Conservation (phyloP, 306 rosid species). For the Styphnolobium japonicum region DNA sequence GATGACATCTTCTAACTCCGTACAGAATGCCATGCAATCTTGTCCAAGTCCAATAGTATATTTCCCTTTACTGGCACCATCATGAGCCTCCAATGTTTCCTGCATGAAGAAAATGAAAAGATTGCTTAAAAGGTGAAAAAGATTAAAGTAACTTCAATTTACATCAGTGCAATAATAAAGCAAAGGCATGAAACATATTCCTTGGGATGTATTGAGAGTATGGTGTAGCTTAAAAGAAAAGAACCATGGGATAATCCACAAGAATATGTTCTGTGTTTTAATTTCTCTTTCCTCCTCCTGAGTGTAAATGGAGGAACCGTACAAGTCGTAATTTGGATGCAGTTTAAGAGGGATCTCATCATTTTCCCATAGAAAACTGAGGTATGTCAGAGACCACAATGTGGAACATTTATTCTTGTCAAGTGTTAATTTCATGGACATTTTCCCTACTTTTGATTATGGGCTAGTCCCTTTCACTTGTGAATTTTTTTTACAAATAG, state of each 20-base stretch:
- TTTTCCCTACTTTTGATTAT: background rate
- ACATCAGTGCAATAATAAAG: background rate
- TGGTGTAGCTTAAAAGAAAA: background rate
- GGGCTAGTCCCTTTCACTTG: background rate
- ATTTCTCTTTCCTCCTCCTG: background rate
- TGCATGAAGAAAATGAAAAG: constrained; percentile 30
- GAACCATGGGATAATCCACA: background rate
- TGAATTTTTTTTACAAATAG: background rate
- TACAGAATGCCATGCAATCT: constrained; percentile 95
- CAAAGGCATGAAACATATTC: background rate
- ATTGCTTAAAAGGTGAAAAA: constrained; percentile 12
- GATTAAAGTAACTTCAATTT: background rate
- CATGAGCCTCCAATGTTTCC: constrained; percentile 96
- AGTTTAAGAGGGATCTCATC: background rate
- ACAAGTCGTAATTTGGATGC: background rate
- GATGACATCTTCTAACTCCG: constrained; percentile 94
- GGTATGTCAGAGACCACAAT: background rate
- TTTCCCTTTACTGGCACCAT: constrained; percentile 95
- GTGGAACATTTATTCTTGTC: background rate
- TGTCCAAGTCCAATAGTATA: constrained; percentile 98
- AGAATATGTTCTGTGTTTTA: background rate
- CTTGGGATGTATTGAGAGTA: background rate
- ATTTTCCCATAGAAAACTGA: background rate
- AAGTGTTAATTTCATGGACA: background rate
- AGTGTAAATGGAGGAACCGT: background rate